Conservation (phyloP, 2,329 filamentous ascomycete genomes). For the Epicoccum nigrum region DNA sequence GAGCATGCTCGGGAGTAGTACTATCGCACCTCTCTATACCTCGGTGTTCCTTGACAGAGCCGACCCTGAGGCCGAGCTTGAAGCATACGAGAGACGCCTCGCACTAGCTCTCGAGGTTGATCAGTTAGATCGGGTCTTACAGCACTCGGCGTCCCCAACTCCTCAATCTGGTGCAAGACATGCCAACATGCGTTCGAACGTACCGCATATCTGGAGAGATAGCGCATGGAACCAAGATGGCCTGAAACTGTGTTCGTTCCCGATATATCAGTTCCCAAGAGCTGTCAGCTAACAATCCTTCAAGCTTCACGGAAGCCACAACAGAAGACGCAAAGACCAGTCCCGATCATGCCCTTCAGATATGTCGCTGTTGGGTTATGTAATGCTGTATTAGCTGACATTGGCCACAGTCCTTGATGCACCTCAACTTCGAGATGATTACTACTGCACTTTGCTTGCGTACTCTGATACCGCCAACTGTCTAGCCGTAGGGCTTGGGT, state of each 20-base stretch:
- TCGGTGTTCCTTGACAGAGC: slow-evolving; percentile 61
- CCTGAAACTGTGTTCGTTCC: slow-evolving; percentile 40
- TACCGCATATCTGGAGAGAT: slow-evolving; percentile 49
- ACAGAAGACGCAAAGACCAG: slow-evolving; percentile 43
- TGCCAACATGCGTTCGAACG: slow-evolving; percentile 5
- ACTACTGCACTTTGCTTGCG: slow-evolving; percentile 89
- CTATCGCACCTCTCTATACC: slow-evolving; percentile 70
- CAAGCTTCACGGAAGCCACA: slow-evolving; percentile 36
- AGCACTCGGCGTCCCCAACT: slow-evolving; percentile 27
- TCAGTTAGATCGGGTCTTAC: slow-evolving; percentile 68
- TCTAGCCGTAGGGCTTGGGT: slow-evolving; percentile 82
- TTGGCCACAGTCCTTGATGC: slow-evolving; percentile 77
- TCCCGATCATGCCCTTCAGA: slow-evolving; percentile 80
- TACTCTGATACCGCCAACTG: slow-evolving; percentile 78
- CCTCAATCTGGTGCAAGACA: slow-evolving; percentile 9
- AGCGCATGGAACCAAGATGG: slow-evolving; percentile 49
- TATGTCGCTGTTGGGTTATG: slow-evolving; percentile 50
- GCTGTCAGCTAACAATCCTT: slow-evolving; percentile 13
- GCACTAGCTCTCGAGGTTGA: slow-evolving; percentile 84
- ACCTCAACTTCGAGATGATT: slow-evolving; percentile 88
- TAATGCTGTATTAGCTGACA: slow-evolving; percentile 39
- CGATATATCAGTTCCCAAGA: slow-evolving; percentile 19
- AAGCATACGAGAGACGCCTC: slow-evolving; percentile 74
- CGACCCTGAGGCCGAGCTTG: slow-evolving; percentile 64
- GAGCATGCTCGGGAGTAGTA: slow-evolving; percentile 69